Conservation (phyloP, 371 early-diverging fungal species). For the Mortierella sp. region DNA sequence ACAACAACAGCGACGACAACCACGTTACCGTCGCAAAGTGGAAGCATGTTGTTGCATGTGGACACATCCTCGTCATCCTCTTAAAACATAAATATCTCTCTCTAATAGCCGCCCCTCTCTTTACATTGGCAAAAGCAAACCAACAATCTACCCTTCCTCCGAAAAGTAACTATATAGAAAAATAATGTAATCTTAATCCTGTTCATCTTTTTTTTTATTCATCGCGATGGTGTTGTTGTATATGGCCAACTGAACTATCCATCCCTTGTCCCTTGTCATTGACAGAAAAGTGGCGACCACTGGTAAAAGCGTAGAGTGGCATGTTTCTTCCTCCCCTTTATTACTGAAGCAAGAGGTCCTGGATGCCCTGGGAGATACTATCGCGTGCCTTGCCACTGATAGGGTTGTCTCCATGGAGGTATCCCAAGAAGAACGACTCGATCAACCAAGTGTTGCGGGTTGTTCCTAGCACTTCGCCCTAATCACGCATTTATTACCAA, state of each 20-base stretch:
- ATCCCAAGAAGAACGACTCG: constrained; percentile 74
- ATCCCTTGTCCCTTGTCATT: no score
- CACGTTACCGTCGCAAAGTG: no score
- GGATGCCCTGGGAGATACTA: constrained; percentile 49
- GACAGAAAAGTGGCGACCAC: background rate
- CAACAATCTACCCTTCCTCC: background rate
- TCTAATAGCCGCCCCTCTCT: background rate
- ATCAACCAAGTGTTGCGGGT: constrained; percentile 74
- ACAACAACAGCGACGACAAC: background rate
- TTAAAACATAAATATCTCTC: background rate
- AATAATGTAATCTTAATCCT: background rate
- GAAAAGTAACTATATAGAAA: background rate
- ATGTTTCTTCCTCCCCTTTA: no score
- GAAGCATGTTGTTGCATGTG: background rate
- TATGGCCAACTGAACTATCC: no score
- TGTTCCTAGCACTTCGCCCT: constrained; percentile 70
- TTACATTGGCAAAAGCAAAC: background rate
- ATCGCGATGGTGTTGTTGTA: background rate
- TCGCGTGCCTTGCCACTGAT: constrained; percentile 67
- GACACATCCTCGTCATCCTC: background rate
- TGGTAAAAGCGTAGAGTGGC: no score
- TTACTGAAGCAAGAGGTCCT: constrained; percentile 54
- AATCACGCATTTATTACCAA: background rate
- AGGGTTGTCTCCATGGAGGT: constrained; percentile 70
- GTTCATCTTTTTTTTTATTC: background rate